These are phyloP conservation scores for Alternaria novae-zelandiae DNA, from an alignment of 2,329 filamentous ascomycete species.

Conservation along the genomic window DNA sequence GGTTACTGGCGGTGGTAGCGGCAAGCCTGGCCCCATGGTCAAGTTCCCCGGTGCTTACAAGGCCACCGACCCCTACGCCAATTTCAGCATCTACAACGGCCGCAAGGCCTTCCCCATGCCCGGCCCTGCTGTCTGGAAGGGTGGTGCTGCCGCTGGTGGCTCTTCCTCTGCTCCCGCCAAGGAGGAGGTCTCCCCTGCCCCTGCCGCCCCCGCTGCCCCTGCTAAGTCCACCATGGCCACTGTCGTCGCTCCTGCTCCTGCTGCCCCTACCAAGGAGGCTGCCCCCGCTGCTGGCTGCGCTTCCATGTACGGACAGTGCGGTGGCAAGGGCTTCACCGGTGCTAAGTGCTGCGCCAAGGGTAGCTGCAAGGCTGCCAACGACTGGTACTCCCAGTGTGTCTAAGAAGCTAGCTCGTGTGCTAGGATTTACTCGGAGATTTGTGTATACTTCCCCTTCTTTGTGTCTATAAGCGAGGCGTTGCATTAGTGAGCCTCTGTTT, in stretches of 20 bases:
- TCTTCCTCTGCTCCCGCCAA: constrained; percentile 12
- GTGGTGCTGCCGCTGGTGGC: constrained; percentile 10
- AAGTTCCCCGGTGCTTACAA: constrained; percentile 45
- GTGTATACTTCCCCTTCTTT: neutral
- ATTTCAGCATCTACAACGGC: constrained; percentile 37
- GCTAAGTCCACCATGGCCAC: neutral
- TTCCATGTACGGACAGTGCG: constrained; percentile 20
- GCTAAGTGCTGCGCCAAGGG: constrained; percentile 22
- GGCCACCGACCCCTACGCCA: constrained; percentile 28
- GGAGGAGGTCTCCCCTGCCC: constrained; percentile 5
- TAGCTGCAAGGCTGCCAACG: constrained; percentile 23
- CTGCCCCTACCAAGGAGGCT: neutral
- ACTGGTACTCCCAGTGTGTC: constrained; percentile 26
- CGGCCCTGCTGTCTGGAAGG: constrained; percentile 22
- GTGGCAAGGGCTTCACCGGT: constrained; percentile 20
- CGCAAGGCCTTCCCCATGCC: constrained; percentile 24
- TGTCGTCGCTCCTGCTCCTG: neutral
- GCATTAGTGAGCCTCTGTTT: neutral
- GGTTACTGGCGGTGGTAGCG: constrained; percentile 44
- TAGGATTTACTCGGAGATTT: neutral
- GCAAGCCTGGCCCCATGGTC: constrained; percentile 42
- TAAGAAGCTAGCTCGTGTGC: neutral
- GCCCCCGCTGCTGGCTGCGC: constrained; percentile 11
- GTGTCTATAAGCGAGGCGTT: neutral
- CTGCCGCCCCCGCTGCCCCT: constrained; percentile 5